Evolutionary conservation across 345 rosid species (phyloP), one percentile per base, ranked within the genome.

Genomic region (Cardiospermum halicacabum): DNA sequence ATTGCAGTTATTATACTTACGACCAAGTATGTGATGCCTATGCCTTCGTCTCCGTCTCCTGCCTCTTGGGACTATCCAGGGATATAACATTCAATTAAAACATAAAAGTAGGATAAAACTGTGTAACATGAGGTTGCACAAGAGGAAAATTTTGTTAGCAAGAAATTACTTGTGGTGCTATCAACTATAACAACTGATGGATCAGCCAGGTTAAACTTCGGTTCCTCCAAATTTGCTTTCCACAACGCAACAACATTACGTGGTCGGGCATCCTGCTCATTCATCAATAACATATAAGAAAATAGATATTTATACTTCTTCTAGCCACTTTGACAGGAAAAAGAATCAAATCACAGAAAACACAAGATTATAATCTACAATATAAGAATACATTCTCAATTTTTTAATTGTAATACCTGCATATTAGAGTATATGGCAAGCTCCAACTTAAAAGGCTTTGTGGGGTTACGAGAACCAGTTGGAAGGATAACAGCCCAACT

Each of bases 401-500:
- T 16, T 9, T 60, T 22, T 63, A 49, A 42, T 65, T 53, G 63
- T 49, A 45, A 21, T 78, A 94, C 97, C 93, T 83, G 96, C 58
- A 77, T 31, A 72, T 75, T 83, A 59, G 86, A 58, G 74, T 91
- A 95, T 65, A 91, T 84, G 63, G 89, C 99, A 37, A 95, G 77
- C 80, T 89, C 96, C 82, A 95, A 78, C 81, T 89, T 95, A 78
- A 79, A 87, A 68, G 96, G 93, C 73, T 78, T 77, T 24, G 77
- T 40, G 51, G 78, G 81, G 56, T 80, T 82, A 54, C 90, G 87
- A 34, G 97, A 82, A 68, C 97, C 97, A 25, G 84, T 83, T 10
- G 99, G 99, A 64, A 83, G 77, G 60, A 95, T 55, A 62, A 82
- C 97, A 53, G 83, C 97, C 97, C 99, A 95, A 60, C 96, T 95